These are phyloP conservation scores for Achaetomiella virescens DNA, from an alignment of 495 filamentous ascomycete species.

Conservation along the genomic window DNA sequence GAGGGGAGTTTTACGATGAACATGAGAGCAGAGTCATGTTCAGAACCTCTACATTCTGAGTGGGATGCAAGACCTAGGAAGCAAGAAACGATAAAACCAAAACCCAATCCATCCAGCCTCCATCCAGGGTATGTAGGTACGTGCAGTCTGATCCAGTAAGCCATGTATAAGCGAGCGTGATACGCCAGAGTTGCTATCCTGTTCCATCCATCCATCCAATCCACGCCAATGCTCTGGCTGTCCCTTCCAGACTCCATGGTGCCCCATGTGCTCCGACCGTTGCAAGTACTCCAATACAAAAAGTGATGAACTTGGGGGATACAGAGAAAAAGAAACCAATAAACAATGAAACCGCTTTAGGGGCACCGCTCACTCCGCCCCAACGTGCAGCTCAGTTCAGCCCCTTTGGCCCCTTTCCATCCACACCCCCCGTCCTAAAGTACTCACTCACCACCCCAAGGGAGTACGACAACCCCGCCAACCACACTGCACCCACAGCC, in stretches of 20 bases:
- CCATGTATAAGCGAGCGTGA: not conserved
- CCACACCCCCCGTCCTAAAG: constrained; percentile 53
- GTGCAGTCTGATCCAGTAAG: constrained; percentile 1
- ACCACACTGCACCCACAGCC: constrained; percentile 50
- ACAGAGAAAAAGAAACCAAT: not conserved
- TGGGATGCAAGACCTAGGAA: constrained; percentile 5
- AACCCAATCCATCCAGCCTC: not conserved
- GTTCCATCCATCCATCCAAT: not conserved
- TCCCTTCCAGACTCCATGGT: too few relatives aligned
- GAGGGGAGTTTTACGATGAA: too few relatives aligned
- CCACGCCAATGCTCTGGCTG: not conserved
- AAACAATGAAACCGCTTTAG: not conserved
- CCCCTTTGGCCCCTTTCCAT: constrained; percentile 49
- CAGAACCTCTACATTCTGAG: too few relatives aligned
- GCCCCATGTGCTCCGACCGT: not conserved
- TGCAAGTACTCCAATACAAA: not conserved
- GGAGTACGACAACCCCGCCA: constrained; percentile 59
- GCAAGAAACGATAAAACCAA: not conserved
- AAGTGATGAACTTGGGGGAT: too few relatives aligned
- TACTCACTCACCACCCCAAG: constrained; percentile 64
- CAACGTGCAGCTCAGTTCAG: constrained; percentile 28
- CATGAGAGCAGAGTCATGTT: too few relatives aligned
- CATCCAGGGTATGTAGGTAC: not conserved
- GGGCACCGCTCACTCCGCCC: too few relatives aligned
- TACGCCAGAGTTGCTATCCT: constrained; percentile 2